Percentiles rank a stretch among this genome's conserved stretches.
phyloP scores from a whole-genome alignment of 139 green algal genomes.

The Monoraphidium neglectum region DNA sequence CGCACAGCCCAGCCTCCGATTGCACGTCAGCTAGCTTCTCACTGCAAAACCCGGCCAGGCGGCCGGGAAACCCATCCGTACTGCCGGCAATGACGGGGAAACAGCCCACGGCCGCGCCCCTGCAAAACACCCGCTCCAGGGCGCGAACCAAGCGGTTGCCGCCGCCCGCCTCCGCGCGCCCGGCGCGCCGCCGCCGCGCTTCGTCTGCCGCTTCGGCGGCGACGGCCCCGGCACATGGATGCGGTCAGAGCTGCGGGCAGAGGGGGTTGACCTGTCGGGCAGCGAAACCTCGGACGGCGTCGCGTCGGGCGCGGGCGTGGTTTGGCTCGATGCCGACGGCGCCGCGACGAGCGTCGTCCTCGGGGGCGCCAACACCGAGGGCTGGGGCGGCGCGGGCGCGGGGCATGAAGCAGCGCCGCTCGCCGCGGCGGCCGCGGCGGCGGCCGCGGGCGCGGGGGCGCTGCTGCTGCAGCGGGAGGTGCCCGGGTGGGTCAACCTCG shows the following conservation, averaged over 20 bases:
- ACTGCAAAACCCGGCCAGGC: background rate
- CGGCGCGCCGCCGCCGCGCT: constrained; percentile 3
- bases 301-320: constrained; percentile 59
- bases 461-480: constrained; percentile 80
- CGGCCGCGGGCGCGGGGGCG: constrained; percentile 27
- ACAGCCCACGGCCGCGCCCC: background rate
- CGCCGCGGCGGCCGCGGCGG: background rate
- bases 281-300: constrained; percentile 3
- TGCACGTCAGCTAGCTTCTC: background rate
- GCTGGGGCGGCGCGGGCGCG: constrained; percentile 4
- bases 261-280: constrained; percentile 49
- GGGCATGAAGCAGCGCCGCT: background rate
- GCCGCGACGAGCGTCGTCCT: constrained; percentile 68
- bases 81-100: background rate
- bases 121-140: constrained; percentile 14
- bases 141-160: constrained; percentile 72
- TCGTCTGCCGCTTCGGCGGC: constrained; percentile 58
- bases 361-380: constrained; percentile 59
- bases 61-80: background rate
- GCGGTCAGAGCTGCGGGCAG: constrained; percentile 31
- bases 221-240: constrained; percentile 49
- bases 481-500: constrained; percentile 71
- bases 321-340: constrained; percentile 69
- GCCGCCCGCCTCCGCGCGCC: constrained; percentile 32
- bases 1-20: background rate